Evolutionary conservation across 1,284 basidiomycete species (phyloP), one percentile per base, ranked within the genome.

Genomic region (Mycena sp.): DNA sequence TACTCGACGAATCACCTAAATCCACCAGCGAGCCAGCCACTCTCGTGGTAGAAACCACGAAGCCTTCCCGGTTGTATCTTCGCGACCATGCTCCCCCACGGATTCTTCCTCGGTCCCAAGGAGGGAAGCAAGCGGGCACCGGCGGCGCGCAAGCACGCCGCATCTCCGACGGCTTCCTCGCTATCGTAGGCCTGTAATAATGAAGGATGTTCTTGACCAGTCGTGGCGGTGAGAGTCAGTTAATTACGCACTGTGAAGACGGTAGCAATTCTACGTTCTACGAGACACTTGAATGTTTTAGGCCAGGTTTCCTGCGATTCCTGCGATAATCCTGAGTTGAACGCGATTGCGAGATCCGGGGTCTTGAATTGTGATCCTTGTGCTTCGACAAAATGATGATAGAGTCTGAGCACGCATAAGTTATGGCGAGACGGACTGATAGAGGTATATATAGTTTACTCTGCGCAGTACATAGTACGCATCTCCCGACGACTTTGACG

Each of bases 21-120:
- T 11, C 73, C 76, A 25, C 73, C 75, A 30, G 74, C 67, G 25
- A 77, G 65, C 77, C 77, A 78, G 0, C 70, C 71, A 56, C 76
- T 77, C 16, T 68, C 67, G 16, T 71, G 61, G 62, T 75, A 77
- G 51, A 72, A 76, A 1, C 74, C 74, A 25, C 64, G 64, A 4
- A 75, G 64, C 28, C 63, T 59, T 30, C 66, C 70, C 16, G 73
- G 72, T 53, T 74, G 72, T 14, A 61, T 67, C 35, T 61, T 71
- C 37, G 67, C 37, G 7, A 69, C 12, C 54, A 70, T 30, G 41
- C 74, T 74, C 16, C 71, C 75, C 72, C 73, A 77, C 11, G 71
- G 71, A 51, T 76, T 77, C 43, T 50, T 65, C 16, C 45, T 40
- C 10, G 74, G 73, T n/a, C 73, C 73, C 0, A 74, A 61, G 1